Percentiles rank a stretch among this genome's conserved stretches.
These are phyloP conservation scores for Zymoseptoria crescenta DNA, from an alignment of 2,329 filamentous ascomycete species.

Conservation along the genomic window DNA sequence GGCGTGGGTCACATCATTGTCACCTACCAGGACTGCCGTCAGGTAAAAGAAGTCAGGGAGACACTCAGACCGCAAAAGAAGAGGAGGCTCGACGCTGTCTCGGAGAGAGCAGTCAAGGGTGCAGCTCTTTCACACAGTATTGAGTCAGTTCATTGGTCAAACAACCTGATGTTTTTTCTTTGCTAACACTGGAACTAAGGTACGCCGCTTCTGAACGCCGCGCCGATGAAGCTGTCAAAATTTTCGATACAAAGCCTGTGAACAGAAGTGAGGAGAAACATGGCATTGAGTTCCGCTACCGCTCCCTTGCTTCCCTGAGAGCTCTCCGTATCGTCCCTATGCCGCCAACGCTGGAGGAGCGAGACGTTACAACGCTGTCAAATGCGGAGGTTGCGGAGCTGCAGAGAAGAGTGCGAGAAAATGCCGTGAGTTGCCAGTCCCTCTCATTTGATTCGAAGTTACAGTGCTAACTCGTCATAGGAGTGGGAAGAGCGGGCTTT, in stretches of 20 bases:
- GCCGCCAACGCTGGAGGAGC: not conserved
- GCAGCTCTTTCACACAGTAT: conserved; percentile 14
- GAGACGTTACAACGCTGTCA: not conserved
- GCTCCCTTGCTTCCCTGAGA: not conserved
- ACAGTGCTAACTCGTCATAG: not conserved
- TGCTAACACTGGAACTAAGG: not conserved
- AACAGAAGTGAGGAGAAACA: not conserved
- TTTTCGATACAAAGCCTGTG: not conserved
- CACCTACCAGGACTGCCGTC: not conserved
- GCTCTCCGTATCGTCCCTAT: not conserved
- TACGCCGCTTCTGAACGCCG: not conserved
- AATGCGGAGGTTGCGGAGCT: not conserved
- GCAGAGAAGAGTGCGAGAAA: not conserved
- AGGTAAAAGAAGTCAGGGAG: not conserved
- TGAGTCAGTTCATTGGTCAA: not conserved
- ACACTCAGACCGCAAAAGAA: not conserved
- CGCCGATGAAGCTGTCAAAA: not conserved
- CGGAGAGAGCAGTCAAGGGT: conserved; percentile 18
- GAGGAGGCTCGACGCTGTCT: not conserved
- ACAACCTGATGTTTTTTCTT: not conserved
- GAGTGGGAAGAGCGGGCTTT: not conserved
- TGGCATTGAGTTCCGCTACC: not conserved
- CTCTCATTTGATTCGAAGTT: not conserved
- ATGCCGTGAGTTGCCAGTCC: not conserved
- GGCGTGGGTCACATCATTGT: conserved; percentile 11